Evolutionary conservation across 306 rosid genomes (phyloP), one percentile per base, ranked within the genome.

Genomic region (Vigna trinervia): DNA sequence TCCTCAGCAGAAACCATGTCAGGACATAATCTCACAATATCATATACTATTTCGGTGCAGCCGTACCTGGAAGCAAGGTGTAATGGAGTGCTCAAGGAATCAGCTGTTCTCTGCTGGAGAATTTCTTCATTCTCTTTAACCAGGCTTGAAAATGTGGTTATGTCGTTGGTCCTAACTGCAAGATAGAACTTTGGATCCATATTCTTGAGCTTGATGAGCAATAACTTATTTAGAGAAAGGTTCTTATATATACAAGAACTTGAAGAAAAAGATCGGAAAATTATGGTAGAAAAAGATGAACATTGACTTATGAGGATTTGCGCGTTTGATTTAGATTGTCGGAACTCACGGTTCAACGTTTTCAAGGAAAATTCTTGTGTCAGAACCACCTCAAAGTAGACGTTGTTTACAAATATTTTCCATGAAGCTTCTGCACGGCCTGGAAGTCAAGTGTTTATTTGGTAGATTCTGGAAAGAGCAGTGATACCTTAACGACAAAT

Each of bases 41-140:
- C 89, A 8, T 74, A 68, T 19, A 83, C 95, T 34, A 87, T 81
- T 23, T 83, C 86, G 13, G 20, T 15, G 74, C 85, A 86, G 8
- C 90, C 95, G 59, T 81, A 82, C 79, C 71, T 84, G 0, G 88
- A 78, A 72, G 97, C 97, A 38, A 87, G 69, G 85, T 92, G 97
- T 64, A 92, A 74, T 51, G 81, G 85, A n/a, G 95, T 88, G 85
- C 82, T 84, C 41, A 56, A 57, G 26, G 89, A 73, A 14, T 74
- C 83, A 1, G 71, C 88, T 19, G 90, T 90, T 77, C 68, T 83
- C 50, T 86, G 92, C 11, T 78, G 82, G 11, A 87, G 74, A 51
- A 86, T 68, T 60, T 77, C 89, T 71, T 85, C 74, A 10, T 81
- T 76, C 60, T 79, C 86, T 9, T 80, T 78, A 47, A 86, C 69